phyloP scores from a whole-genome alignment of 1,139 yeast species.

The Suhomyces kunorum region DNA sequence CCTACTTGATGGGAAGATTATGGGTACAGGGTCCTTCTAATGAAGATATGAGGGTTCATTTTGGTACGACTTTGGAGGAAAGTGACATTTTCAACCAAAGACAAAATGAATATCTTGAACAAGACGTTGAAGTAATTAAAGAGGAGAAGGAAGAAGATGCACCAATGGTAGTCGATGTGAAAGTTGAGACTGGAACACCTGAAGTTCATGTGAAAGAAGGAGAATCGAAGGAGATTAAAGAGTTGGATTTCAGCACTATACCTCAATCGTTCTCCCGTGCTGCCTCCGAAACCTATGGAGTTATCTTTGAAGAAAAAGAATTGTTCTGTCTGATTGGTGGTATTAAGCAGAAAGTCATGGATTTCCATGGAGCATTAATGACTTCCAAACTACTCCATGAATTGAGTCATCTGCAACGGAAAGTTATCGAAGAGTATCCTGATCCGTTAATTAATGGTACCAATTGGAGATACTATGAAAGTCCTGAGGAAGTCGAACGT shows the following conservation, averaged over 20 bases:
- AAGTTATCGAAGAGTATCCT: conserved; percentile 66
- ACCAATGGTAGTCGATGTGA: background rate
- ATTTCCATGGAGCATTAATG: conserved; percentile 47
- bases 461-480: conserved; percentile 75
- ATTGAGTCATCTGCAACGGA: conserved; percentile 56
- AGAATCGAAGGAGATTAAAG: conserved; percentile 4
- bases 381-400: conserved; percentile 22
- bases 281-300: conserved; percentile 20
- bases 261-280: conserved; percentile 23
- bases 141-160: background rate
- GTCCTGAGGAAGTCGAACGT: conserved; percentile 55
- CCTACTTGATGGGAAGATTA: conserved; percentile 79
- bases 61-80: conserved; percentile 38
- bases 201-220: background rate
- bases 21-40: conserved; percentile 93
- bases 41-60: conserved; percentile 53
- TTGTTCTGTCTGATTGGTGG: conserved; percentile 15
- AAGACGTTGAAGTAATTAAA: background rate
- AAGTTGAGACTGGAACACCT: background rate
- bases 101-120: conserved; percentile 13
- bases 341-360: conserved; percentile 27
- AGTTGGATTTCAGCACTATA: conserved; percentile 18
- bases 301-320: conserved; percentile 22
- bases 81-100: conserved; percentile 15
- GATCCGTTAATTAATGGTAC: conserved; percentile 51